These are phyloP conservation scores for Trypanosoma avium DNA, from an alignment of 208 protist species.

Conservation along the genomic window DNA sequence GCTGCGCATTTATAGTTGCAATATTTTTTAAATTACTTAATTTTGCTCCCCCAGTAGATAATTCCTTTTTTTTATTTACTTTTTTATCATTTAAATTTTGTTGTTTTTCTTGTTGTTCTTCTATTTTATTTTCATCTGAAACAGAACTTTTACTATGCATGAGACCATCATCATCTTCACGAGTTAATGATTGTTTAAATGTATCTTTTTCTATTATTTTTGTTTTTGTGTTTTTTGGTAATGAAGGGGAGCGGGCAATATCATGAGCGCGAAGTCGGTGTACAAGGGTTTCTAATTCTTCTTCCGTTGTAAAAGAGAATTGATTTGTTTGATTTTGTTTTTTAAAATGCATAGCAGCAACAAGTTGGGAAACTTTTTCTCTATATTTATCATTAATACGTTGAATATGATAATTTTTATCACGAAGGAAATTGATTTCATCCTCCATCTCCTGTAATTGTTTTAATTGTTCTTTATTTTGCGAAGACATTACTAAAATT, in stretches of 20 bases:
- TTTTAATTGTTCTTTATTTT: constrained; percentile 3
- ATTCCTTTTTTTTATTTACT: neutral
- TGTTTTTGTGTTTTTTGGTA: too few relatives aligned
- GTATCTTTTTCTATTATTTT: neutral
- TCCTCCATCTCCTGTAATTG: constrained; percentile 13
- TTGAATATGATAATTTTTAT: constrained; percentile 22
- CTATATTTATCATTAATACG: constrained; percentile 15
- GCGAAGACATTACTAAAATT: neutral
- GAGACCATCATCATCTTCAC: constrained; percentile 22
- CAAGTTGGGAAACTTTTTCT: constrained; percentile 11
- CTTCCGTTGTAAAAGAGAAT: constrained; percentile 3
- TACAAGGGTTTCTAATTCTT: constrained; percentile 7
- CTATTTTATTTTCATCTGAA: neutral
- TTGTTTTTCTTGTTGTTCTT: neutral
- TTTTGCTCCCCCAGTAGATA: neutral
- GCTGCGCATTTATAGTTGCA: neutral
- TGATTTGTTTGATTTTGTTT: neutral
- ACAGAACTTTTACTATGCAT: constrained; percentile 19
- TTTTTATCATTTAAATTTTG: neutral
- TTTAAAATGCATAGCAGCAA: constrained; percentile 10
- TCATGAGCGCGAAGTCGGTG: constrained; percentile 9
- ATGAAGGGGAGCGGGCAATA: neutral
- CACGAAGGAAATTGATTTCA: constrained; percentile 12
- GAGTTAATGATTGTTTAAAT: neutral
- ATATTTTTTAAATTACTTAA: neutral